Evolutionary conservation across 768 basidiomycete species (phyloP).

Genomic region (Boletus huronensis): DNA sequence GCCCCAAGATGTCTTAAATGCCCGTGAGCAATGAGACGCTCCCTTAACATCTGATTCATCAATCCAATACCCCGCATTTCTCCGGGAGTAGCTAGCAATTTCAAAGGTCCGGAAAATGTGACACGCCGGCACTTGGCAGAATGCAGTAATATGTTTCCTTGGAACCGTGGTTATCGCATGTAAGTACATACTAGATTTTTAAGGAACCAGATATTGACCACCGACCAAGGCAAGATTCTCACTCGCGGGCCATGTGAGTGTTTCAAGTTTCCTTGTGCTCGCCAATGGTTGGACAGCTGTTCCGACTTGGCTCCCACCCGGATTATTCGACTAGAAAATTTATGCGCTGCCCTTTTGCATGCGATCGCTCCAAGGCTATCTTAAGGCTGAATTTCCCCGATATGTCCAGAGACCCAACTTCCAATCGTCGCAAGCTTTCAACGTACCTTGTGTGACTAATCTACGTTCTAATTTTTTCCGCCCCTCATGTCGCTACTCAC

Average conservation of each 20-base stretch:
- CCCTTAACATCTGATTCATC: not conserved
- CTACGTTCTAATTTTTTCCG: not conserved
- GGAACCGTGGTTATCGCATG: not conserved
- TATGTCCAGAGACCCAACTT: not conserved
- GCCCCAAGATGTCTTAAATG: not conserved
- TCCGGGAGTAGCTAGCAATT: not conserved
- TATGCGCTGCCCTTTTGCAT: conserved; percentile 8
- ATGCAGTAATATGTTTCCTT: not conserved
- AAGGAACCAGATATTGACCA: not conserved
- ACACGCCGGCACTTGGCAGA: not conserved
- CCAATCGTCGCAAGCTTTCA: conserved; percentile 3
- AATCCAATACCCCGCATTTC: not conserved
- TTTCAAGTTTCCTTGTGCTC: not conserved
- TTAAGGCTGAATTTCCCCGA: conserved; percentile 1
- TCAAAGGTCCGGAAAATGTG: not conserved
- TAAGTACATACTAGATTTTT: not conserved
- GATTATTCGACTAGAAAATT: not conserved
- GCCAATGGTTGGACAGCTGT: not conserved
- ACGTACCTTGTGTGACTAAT: not conserved
- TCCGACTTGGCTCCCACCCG: conserved; percentile 2
- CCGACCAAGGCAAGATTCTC: not conserved
- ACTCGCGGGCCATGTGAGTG: not conserved
- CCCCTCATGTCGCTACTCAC: not conserved
- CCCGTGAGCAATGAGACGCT: not conserved
- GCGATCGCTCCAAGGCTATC: conserved; percentile 12